phyloP scores from a whole-genome alignment of 768 basidiomycete genomes.

The Tricholomella constricta region DNA sequence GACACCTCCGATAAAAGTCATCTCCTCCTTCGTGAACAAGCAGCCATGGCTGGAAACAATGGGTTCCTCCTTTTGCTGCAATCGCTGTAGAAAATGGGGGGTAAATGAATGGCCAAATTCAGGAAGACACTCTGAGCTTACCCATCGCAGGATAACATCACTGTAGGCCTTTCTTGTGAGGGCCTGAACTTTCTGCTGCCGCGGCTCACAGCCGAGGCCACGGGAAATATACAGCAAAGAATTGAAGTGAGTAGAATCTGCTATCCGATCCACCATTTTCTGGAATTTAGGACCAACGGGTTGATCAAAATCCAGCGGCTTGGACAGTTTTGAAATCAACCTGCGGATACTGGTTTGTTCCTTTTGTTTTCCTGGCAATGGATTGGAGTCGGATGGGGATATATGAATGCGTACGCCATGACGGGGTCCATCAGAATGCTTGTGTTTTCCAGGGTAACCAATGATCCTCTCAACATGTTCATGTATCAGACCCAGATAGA shows the following conservation, averaged over 20 bases:
- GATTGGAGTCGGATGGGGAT: not conserved
- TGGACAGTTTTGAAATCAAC: not conserved
- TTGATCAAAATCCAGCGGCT: not conserved
- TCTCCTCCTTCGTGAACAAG: slow-evolving; percentile 8
- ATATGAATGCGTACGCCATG: too few relatives aligned
- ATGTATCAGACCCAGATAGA: slow-evolving; percentile 24
- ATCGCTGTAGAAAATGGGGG: too few relatives aligned
- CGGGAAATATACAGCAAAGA: slow-evolving; percentile 5
- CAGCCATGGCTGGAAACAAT: not conserved
- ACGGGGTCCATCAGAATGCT: too few relatives aligned
- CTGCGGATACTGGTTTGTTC: not conserved
- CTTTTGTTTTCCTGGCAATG: not conserved
- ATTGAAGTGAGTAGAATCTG: not conserved
- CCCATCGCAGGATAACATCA: too few relatives aligned
- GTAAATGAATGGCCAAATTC: too few relatives aligned
- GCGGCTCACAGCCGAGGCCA: slow-evolving; percentile 2
- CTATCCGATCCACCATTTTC: not conserved
- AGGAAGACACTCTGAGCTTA: too few relatives aligned
- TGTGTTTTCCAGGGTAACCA: slow-evolving; percentile 16
- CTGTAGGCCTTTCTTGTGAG: too few relatives aligned
- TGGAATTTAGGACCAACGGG: not conserved
- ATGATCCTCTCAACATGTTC: slow-evolving; percentile 23
- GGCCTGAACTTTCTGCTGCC: too few relatives aligned
- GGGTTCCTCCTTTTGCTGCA: too few relatives aligned
- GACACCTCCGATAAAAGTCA: slow-evolving; percentile 3